Evolutionary conservation across 1,284 basidiomycete genomes (phyloP), one percentile per base, ranked within the genome.

Genomic region (Phlebopus sp.): DNA sequence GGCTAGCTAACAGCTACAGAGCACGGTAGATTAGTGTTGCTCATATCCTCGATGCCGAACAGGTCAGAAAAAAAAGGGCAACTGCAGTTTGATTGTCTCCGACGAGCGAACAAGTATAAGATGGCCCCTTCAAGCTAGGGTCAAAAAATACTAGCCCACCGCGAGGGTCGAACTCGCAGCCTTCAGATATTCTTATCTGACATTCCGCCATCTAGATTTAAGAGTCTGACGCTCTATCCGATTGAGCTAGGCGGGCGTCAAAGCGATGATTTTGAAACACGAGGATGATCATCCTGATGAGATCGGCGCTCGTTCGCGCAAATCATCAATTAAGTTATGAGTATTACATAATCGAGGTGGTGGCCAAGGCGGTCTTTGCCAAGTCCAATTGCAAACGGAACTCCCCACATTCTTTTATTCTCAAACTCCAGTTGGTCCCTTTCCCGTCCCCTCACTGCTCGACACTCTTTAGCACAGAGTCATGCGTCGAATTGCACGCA

Each of bases 91-190:
- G n/a, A n/a, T n/a, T n/a, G n/a, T n/a, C n/a, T n/a, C n/a, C n/a
- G n/a, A n/a, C n/a, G n/a, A n/a, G n/a, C n/a, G n/a, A n/a, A n/a
- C n/a, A n/a, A n/a, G n/a, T n/a, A n/a, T n/a, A n/a, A n/a, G n/a
- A n/a, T n/a, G n/a, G n/a, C n/a, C n/a, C n/a, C n/a, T 23, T 23
- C 21, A 23, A 23, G 21, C 6, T 6, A 3, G 21, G 21, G 3
- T 23, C 21, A 23, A 27, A 41, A 46, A 34, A 21, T 1, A 2
- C n/a, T 82, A 84, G 82, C 81, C 82, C 82, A 84, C 81, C 81
- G 82, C 80, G 82, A 84, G 82, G 81, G 82, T 85, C 82, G 82
- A 85, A 85, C 83, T 84, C 81, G 81, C 82, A 85, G 81, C 82
- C 82, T 84, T 85, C 82, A 82, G 79, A 82, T 81, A 53, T 42